Evolutionary conservation across 2,329 filamentous ascomycete genomes (phyloP).

Genomic region (Alternaria sp.): DNA sequence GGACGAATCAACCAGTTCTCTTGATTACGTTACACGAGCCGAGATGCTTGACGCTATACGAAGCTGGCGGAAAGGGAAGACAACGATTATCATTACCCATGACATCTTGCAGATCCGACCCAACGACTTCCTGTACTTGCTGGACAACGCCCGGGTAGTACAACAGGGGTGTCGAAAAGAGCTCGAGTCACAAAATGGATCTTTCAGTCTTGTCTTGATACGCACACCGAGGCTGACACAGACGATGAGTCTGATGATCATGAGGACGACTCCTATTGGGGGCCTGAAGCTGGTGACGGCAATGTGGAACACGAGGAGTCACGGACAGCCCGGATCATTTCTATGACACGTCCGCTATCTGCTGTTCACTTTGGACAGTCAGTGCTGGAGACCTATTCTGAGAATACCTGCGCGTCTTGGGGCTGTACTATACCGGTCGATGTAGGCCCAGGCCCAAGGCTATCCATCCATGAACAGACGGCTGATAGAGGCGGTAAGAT

Average conservation of each 20-base stretch:
- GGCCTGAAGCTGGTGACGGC: constrained; percentile 22
- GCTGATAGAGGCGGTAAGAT: background rate
- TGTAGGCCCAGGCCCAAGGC: background rate
- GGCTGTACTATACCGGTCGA: background rate
- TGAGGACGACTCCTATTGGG: constrained; percentile 6
- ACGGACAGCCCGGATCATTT: constrained; percentile 8
- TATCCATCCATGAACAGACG: constrained; percentile 3
- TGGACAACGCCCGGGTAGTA: constrained; percentile 72
- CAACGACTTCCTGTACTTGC: constrained; percentile 78
- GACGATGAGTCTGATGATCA: background rate
- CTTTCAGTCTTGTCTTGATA: constrained; percentile 51
- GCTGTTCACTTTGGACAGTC: constrained; percentile 24
- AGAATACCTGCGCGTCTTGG: background rate
- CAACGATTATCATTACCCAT: constrained; percentile 92
- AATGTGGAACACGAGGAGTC: constrained; percentile 25
- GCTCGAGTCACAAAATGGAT: constrained; percentile 54
- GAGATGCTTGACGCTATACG: constrained; percentile 77
- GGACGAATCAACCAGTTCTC: constrained; percentile 85
- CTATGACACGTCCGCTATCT: constrained; percentile 24
- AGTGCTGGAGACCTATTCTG: constrained; percentile 22
- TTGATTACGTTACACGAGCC: constrained; percentile 74
- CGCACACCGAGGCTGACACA: constrained; percentile 10
- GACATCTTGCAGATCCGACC: constrained; percentile 77
- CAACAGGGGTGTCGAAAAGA: constrained; percentile 70
- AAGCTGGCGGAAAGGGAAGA: constrained; percentile 78